Evolutionary conservation across 1,284 basidiomycete genomes (phyloP).

Genomic region (Marasmius tenuissimus): DNA sequence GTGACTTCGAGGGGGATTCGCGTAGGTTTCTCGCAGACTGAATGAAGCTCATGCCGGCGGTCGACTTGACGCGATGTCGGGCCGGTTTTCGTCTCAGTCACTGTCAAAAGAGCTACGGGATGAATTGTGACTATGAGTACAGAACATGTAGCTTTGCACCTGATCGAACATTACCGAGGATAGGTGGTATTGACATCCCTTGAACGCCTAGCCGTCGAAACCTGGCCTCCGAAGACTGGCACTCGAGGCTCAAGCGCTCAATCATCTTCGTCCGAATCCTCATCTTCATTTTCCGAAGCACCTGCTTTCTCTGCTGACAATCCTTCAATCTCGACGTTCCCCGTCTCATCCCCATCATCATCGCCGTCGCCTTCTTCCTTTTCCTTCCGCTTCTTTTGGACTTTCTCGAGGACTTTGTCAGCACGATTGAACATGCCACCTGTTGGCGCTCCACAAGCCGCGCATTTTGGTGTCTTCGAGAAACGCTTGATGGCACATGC

Average conservation of each 20-base stretch:
- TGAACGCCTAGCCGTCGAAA: not conserved
- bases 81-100: not conserved
- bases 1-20: not conserved
- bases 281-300: conserved; percentile 20
- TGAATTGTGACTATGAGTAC: not conserved
- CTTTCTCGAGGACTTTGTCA: conserved; percentile 78
- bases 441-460: conserved; percentile 91
- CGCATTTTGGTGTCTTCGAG: conserved; percentile 92
- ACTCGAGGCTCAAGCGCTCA: conserved; percentile 5
- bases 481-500: conserved; percentile 93
- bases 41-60: not conserved
- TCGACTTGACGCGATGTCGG: not conserved
- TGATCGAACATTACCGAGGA: not conserved
- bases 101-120: not conserved
- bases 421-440: conserved; percentile 94
- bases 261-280: conserved; percentile 30
- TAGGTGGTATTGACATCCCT: not conserved
- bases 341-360: conserved; percentile 39
- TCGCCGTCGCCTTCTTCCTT: conserved; percentile 47
- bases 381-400: conserved; percentile 61
- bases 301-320: conserved; percentile 41
- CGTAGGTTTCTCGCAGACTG: not conserved
- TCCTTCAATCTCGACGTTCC: conserved; percentile 66
- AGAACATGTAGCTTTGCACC: not conserved
- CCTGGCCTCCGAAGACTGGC: not conserved